These are phyloP conservation scores for Paramarasmius palmivorus DNA, from an alignment of 1,284 basidiomycete species.

Conservation along the genomic window DNA sequence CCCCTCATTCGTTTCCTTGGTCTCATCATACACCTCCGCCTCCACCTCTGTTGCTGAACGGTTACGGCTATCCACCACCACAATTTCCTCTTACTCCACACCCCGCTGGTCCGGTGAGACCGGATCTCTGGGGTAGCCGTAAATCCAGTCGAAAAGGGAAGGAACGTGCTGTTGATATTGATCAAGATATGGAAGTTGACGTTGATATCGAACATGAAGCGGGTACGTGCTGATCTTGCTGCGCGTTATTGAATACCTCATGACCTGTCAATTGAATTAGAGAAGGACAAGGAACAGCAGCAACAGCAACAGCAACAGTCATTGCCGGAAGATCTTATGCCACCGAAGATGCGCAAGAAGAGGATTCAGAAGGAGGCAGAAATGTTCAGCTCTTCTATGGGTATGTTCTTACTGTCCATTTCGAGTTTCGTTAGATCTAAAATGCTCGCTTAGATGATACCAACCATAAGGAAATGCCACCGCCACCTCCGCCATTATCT, in stretches of 20 bases:
- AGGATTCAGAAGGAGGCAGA: constrained; percentile 25
- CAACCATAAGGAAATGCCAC: constrained; percentile 1
- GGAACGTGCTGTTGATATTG: constrained; percentile 11
- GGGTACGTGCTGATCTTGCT: too few relatives aligned
- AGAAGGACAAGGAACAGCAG: too few relatives aligned
- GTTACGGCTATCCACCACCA: too few relatives aligned
- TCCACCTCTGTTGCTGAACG: too few relatives aligned
- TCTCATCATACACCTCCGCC: too few relatives aligned
- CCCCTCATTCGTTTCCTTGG: too few relatives aligned
- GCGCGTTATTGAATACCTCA: too few relatives aligned
- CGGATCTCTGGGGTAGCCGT: neutral
- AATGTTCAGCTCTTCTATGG: constrained; percentile 7
- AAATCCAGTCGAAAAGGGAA: neutral
- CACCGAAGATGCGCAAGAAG: constrained; percentile 64
- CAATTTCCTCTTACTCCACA: too few relatives aligned
- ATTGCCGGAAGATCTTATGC: constrained; percentile 45
- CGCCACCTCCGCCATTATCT: neutral
- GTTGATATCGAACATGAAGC: constrained; percentile 4
- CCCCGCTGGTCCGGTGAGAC: neutral
- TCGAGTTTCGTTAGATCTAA: too few relatives aligned
- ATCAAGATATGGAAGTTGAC: constrained; percentile 24
- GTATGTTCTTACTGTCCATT: neutral
- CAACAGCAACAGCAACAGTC: too few relatives aligned
- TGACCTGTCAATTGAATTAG: too few relatives aligned
- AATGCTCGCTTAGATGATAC: too few relatives aligned